These are phyloP conservation scores for Xylaria palmicola DNA, from an alignment of 495 filamentous ascomycete species.

Conservation along the genomic window DNA sequence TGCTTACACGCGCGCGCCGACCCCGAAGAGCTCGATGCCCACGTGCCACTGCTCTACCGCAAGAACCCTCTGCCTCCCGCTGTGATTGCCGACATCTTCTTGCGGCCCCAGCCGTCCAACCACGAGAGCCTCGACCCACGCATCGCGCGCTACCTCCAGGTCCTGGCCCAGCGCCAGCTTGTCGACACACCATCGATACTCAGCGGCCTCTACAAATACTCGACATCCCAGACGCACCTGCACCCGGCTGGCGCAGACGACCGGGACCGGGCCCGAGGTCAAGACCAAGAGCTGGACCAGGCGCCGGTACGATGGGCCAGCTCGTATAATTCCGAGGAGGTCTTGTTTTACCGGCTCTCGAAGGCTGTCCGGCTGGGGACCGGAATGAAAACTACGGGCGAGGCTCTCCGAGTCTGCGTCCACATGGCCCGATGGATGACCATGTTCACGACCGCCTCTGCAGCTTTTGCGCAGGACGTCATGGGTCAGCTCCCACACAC, in stretches of 20 bases:
- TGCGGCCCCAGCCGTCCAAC: slow-evolving; percentile 52
- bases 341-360: slow-evolving; percentile 52
- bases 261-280: slow-evolving; percentile 9
- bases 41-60: slow-evolving; percentile 37
- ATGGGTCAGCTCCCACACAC: slow-evolving; percentile 40
- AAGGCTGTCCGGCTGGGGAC: slow-evolving; percentile 42
- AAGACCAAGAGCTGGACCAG: slow-evolving; percentile 15
- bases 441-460: slow-evolving; percentile 41
- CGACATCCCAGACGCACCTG: slow-evolving; percentile 44
- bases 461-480: slow-evolving; percentile 41
- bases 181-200: slow-evolving; percentile 59
- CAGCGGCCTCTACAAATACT: slow-evolving; percentile 58
- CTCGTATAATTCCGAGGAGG: slow-evolving; percentile 49
- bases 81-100: slow-evolving; percentile 57
- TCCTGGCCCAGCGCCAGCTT: slow-evolving; percentile 52
- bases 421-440: slow-evolving; percentile 45
- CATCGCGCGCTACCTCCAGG: slow-evolving; percentile 61
- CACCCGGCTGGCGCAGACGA: slow-evolving; percentile 27
- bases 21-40: slow-evolving; percentile 44
- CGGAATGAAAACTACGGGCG: slow-evolving; percentile 32
- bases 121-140: slow-evolving; percentile 61
- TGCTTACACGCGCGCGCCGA: slow-evolving; percentile 49
- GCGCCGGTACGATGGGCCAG: slow-evolving; percentile 43
- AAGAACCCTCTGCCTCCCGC: slow-evolving; percentile 45
- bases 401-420: slow-evolving; percentile 38